Base-by-base conservation (phyloP, 768 basidiomycete species). In the Baorangia bicolor region DNA sequence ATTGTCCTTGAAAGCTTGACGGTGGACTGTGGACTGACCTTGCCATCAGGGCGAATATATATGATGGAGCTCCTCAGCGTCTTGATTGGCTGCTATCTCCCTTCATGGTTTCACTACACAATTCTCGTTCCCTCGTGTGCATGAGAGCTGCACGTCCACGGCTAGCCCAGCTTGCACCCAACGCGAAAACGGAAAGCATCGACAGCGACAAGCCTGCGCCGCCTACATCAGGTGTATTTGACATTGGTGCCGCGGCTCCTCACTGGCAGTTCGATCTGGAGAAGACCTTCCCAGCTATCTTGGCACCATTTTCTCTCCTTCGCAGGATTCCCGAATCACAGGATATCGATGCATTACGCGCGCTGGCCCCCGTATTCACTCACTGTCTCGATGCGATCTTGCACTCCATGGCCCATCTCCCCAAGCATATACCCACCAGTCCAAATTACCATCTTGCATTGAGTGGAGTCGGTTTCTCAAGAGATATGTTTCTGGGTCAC, bases 221-320 rank as follows among this genome's bases (percentile, higher is more conserved):
- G 12, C 53, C 72, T 18, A 64, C 63, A 0, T 68, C 72, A 5
- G 39, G 41, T 9, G 34, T 56, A 14, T 23, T 55, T 8, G 49
- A 41, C 30, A 45, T 52, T 20, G 43, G 47, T 16, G 25, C 59
- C 43, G 33, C 28, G 6, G 13, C 49, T 44, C 55, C 65, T 20
- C 61, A n/a, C n/a, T n/a, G n/a, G n/a, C n/a, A 44, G 9, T 74
- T 73, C 51, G 54, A 70, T 37, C 64, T 77, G 21, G 69, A 73
- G 25, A 66, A 55, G 37, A 66, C 71, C 7, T 77, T 75, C 53
- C 74, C 76, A 1, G 72, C 74, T 1, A 73, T 78, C 49, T 44
- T 74, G 48, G 53, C 56, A 14, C 64, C 73, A 4, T 57, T 68
- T 21, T 59, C 58, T 0, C 60, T 69, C 48, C 68, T 78, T 44